These are phyloP conservation scores for Trypanosomatidae sp. DNA, from an alignment of 208 protist genomes.

Conservation along the genomic window DNA sequence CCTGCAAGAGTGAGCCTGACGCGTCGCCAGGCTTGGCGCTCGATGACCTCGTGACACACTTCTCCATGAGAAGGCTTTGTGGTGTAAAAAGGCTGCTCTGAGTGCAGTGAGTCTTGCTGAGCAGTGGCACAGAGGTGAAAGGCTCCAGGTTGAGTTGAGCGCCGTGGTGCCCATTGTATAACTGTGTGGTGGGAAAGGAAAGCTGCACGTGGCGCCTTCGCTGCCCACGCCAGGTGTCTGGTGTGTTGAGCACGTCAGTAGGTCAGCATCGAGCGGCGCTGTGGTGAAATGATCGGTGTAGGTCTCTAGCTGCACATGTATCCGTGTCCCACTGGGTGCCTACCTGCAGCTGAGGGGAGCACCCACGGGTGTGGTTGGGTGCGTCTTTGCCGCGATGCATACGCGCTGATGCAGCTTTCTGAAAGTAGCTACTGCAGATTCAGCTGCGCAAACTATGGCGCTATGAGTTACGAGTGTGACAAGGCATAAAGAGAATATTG, in stretches of 20 bases:
- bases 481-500: not conserved
- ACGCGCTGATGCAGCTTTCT: not conserved
- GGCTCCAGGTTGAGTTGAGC: not conserved
- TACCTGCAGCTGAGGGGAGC: not conserved
- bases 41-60: conserved; percentile 8
- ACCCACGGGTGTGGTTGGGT: not conserved
- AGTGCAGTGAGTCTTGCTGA: not conserved
- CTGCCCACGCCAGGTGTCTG: no score
- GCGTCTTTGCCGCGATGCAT: not conserved
- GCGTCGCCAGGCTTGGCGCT: conserved; percentile 4
- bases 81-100: conserved; percentile 7
- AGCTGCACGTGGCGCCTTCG: not conserved
- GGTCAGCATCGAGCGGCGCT: not conserved
- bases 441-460: not conserved
- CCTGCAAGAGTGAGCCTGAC: not conserved
- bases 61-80: not conserved
- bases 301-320: not conserved
- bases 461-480: not conserved
- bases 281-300: not conserved
- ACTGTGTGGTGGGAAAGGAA: not conserved
- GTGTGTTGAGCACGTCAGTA: not conserved
- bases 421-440: not conserved
- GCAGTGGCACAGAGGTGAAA: not conserved
- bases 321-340: no score
- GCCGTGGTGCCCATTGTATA: not conserved